Evolutionary conservation across 2,329 filamentous ascomycete species (phyloP).

Genomic region (Mycogone perniciosa): DNA sequence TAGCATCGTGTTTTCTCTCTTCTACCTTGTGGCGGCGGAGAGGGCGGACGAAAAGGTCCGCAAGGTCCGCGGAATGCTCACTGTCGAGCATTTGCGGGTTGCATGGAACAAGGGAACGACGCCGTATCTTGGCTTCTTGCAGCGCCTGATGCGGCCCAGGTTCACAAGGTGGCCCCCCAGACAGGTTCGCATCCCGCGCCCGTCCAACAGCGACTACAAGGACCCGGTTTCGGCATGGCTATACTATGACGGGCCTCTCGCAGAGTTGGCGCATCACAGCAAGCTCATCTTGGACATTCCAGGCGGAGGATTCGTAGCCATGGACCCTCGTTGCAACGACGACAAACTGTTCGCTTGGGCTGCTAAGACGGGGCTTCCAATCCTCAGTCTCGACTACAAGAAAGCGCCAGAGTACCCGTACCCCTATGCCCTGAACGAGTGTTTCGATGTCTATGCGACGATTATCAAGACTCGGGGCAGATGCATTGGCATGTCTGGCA

Average conservation of each 20-base stretch:
- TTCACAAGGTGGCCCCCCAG: conserved; percentile 77
- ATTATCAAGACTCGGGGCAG: conserved; percentile 32
- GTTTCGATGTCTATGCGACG: conserved; percentile 40
- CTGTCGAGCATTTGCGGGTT: conserved; percentile 83
- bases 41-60: conserved; percentile 94
- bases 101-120: conserved; percentile 94
- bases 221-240: conserved; percentile 83
- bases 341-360: conserved; percentile 94
- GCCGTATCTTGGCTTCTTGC: conserved; percentile 72
- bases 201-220: conserved; percentile 70
- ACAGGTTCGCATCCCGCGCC: conserved; percentile 76
- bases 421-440: conserved; percentile 43
- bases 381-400: conserved; percentile 82
- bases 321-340: conserved; percentile 91
- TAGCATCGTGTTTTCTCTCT: conserved; percentile 76
- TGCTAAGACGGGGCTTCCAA: conserved; percentile 76
- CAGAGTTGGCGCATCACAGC: conserved; percentile 67
- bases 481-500: conserved; percentile 40
- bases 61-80: conserved; percentile 79
- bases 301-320: conserved; percentile 91
- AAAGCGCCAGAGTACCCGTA: conserved; percentile 47
- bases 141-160: conserved; percentile 66
- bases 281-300: conserved; percentile 84
- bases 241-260: conserved; percentile 85
- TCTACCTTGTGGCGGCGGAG: conserved; percentile 89